These are phyloP conservation scores for Guadua angustifolia DNA, from an alignment of 176 grass and related monocot genomes.

Conservation along the genomic window DNA sequence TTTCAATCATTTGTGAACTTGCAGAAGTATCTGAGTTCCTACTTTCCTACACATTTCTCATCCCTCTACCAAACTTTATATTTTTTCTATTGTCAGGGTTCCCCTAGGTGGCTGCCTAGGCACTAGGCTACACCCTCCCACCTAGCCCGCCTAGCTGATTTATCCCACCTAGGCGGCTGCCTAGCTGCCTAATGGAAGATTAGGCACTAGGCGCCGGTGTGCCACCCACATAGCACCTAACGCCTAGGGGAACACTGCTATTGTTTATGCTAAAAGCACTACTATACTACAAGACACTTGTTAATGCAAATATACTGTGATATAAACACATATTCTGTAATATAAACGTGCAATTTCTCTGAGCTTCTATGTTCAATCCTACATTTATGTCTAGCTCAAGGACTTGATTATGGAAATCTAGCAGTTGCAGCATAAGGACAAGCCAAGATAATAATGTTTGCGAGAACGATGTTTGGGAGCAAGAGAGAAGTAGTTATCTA, in stretches of 20 bases:
- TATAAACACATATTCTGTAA: background rate
- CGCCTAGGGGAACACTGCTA: background rate
- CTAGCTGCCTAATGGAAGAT: no score
- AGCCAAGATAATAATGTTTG: background rate
- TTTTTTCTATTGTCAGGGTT: background rate
- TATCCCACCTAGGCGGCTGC: no score
- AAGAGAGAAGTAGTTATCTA: background rate
- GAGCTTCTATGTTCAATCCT: background rate
- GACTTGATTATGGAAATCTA: background rate
- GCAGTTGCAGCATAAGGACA: conserved; percentile 13
- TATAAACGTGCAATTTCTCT: background rate
- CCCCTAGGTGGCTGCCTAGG: no score
- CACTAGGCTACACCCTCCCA: no score
- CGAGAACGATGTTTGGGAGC: background rate
- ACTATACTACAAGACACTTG: background rate
- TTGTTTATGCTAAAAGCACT: background rate
- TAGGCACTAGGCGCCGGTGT: no score
- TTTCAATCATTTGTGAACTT: conserved; percentile 18
- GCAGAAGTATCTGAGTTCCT: conserved; percentile 10
- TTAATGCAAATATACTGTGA: background rate
- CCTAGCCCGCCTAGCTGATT: no score
- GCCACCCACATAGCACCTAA: no score
- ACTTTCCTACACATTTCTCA: background rate
- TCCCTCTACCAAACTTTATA: background rate
- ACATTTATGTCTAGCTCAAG: background rate